Evolutionary conservation across 441 rosid species (phyloP).

Genomic region (Croton laevigatus): DNA sequence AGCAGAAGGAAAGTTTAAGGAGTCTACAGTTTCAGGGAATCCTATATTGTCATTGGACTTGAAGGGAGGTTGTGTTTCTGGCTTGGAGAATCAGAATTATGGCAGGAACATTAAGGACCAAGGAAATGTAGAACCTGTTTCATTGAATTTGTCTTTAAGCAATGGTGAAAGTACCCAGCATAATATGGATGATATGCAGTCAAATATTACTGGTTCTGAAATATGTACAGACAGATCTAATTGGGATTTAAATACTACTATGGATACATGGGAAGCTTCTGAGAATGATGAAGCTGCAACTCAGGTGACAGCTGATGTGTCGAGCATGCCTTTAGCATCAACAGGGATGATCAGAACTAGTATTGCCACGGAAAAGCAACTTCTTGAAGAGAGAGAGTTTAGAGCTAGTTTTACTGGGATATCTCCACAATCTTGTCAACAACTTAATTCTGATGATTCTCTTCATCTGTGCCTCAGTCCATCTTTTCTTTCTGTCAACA

Average conservation of each 20-base stretch:
- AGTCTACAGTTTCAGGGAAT: conserved; percentile 23
- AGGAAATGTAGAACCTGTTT: conserved; percentile 34
- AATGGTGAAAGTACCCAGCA: conserved; percentile 33
- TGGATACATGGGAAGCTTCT: conserved; percentile 79
- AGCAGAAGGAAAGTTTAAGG: conserved; percentile 26
- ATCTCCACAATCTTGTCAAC: conserved; percentile 27
- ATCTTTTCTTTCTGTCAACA: conserved; percentile 25
- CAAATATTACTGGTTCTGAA: conserved; percentile 26
- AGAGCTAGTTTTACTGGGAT: conserved; percentile 24
- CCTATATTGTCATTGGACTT: conserved; percentile 37
- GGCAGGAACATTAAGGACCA: conserved; percentile 27
- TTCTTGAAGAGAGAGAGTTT: conserved; percentile 24
- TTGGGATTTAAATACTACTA: conserved; percentile 86
- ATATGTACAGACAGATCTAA: conserved; percentile 48
- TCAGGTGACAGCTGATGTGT: conserved; percentile 28
- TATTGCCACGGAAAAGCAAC: conserved; percentile 26
- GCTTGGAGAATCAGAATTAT: conserved; percentile 24
- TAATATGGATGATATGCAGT: conserved; percentile 26
- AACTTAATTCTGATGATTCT: conserved; percentile 36
- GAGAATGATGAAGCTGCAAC: conserved; percentile 29
- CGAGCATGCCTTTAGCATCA: conserved; percentile 28
- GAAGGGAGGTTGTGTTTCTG: conserved; percentile 23
- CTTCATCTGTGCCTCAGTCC: conserved; percentile 60
- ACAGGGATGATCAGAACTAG: conserved; percentile 22
- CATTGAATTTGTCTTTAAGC: conserved; percentile 53